phyloP scores from a whole-genome alignment of 805 yeast genomes.

The Myxozyma nipponensis region DNA sequence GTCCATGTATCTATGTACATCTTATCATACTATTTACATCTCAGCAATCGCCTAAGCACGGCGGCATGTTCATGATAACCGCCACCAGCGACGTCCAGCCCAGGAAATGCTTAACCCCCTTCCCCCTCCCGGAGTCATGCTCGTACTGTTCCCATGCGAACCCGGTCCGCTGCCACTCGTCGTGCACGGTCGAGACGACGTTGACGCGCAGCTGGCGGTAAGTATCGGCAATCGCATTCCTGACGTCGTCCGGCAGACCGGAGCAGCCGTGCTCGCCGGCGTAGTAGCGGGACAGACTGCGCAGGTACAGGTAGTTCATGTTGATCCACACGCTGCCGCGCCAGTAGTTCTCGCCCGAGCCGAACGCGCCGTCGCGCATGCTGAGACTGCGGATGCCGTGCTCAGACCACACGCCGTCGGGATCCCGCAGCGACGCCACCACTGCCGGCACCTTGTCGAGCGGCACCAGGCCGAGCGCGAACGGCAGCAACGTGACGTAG shows the following conservation, averaged over 20 bases:
- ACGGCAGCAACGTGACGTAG: slow-evolving; percentile 81
- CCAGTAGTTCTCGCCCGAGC: slow-evolving; percentile 90
- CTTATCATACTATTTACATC: too few species aligned
- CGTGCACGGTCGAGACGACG: slow-evolving; percentile 61
- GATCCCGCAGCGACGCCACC: slow-evolving; percentile 59
- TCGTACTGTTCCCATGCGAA: slow-evolving; percentile 90
- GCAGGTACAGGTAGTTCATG: slow-evolving; percentile 78
- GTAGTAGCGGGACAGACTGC: slow-evolving; percentile 58
- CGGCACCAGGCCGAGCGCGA: slow-evolving; percentile 60
- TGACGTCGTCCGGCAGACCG: slow-evolving; percentile 37
- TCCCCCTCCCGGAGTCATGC: slow-evolving; percentile 66
- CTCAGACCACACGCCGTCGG: slow-evolving; percentile 68
- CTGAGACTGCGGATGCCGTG: slow-evolving; percentile 83
- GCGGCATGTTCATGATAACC: slow-evolving; percentile 83
- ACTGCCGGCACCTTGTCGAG: slow-evolving; percentile 38
- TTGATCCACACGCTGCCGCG: slow-evolving; percentile 91
- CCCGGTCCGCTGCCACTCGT: slow-evolving; percentile 72
- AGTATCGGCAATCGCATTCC: slow-evolving; percentile 43
- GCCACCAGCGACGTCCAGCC: slow-evolving; percentile 92
- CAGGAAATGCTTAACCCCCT: slow-evolving; percentile 81
- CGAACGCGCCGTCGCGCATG: slow-evolving; percentile 58
- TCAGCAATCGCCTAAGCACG: too few species aligned
- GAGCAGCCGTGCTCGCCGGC: too few species aligned
- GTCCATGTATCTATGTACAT: too few species aligned
- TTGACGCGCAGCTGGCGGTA: slow-evolving; percentile 62